These are phyloP conservation scores for Hyphodiscus hymeniophilus DNA, from an alignment of 495 filamentous ascomycete species.

Conservation along the genomic window DNA sequence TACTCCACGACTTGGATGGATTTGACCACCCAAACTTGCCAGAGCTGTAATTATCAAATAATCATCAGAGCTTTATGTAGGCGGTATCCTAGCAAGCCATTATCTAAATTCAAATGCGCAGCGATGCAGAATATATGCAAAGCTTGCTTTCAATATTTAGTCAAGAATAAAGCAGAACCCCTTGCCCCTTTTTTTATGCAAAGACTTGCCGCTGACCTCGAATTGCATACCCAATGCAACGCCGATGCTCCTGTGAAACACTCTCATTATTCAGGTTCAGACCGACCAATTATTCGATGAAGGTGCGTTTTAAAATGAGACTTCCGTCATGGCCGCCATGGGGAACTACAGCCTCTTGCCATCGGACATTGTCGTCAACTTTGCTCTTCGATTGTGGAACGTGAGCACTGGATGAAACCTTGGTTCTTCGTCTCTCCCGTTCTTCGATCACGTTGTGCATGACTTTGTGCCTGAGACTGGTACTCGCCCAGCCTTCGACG, in stretches of 20 bases:
- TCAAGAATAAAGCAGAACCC: too few relatives aligned
- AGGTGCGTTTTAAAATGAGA: constrained; percentile 13
- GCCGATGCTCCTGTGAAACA: too few relatives aligned
- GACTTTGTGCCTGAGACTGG: constrained; percentile 32
- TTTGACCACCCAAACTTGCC: too few relatives aligned
- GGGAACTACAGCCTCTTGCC: constrained; percentile 27
- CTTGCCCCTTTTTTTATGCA: too few relatives aligned
- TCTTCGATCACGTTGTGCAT: constrained; percentile 49
- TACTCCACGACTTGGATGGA: too few relatives aligned
- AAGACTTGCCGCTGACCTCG: too few relatives aligned
- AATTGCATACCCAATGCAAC: too few relatives aligned
- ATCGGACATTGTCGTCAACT: constrained; percentile 26
- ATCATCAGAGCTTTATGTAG: not conserved
- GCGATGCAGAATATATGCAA: not conserved
- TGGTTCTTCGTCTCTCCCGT: constrained; percentile 38
- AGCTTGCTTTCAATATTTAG: too few relatives aligned
- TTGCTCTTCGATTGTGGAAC: constrained; percentile 14
- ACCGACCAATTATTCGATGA: constrained; percentile 8
- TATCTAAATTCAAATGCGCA: not conserved
- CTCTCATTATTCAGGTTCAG: too few relatives aligned
- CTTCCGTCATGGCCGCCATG: constrained; percentile 10
- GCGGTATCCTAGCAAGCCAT: not conserved
- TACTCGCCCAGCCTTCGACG: constrained; percentile 34
- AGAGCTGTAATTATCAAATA: not conserved
- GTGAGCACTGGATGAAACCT: constrained; percentile 19